Percentiles rank a stretch among this genome's conserved stretches.
phyloP scores from a whole-genome alignment of 495 filamentous ascomycete species.

The Hypoxylon fragiforme region DNA sequence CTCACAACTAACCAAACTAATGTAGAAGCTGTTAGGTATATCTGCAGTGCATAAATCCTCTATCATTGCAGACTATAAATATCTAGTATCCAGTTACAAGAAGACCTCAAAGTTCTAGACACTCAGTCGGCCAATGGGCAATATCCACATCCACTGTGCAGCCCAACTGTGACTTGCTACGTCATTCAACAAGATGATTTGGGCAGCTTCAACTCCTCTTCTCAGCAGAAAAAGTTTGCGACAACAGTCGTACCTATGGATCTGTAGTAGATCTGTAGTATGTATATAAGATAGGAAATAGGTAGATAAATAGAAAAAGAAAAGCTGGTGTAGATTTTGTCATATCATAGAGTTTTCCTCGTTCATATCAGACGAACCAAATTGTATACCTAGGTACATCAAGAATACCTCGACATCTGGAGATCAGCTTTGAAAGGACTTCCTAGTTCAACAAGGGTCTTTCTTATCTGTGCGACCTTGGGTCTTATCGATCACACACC shows the following conservation, averaged over 20 bases:
- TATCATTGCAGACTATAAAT: too few relatives aligned
- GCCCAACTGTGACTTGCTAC: conserved; percentile 26
- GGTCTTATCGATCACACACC: conserved; percentile 13
- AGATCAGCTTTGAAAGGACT: not conserved
- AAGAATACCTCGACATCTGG: too few relatives aligned
- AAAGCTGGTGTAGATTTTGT: too few relatives aligned
- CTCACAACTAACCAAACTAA: too few relatives aligned
- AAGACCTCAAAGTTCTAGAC: conserved; percentile 15
- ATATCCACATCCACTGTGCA: conserved; percentile 20
- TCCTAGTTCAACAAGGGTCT: conserved; percentile 1
- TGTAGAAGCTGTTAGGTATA: too few relatives aligned
- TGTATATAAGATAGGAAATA: not conserved
- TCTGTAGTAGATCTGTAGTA: not conserved
- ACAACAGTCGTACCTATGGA: conserved; percentile 10
- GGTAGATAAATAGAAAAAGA: too few relatives aligned
- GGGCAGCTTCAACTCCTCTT: conserved; percentile 28
- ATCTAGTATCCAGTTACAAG: too few relatives aligned
- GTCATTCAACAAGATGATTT: conserved; percentile 34
- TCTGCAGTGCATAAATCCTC: too few relatives aligned
- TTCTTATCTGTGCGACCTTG: not conserved
- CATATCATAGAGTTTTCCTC: too few relatives aligned
- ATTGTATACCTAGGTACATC: too few relatives aligned
- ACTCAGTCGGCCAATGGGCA: not conserved
- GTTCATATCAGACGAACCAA: conserved; percentile 7
- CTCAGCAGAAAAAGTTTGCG: conserved; percentile 3